A percentile compares a stretch with the other conserved stretches of the same genome.
Evolutionary conservation across 805 yeast species (phyloP).

Genomic region (Kluyveromyces starmeri): DNA sequence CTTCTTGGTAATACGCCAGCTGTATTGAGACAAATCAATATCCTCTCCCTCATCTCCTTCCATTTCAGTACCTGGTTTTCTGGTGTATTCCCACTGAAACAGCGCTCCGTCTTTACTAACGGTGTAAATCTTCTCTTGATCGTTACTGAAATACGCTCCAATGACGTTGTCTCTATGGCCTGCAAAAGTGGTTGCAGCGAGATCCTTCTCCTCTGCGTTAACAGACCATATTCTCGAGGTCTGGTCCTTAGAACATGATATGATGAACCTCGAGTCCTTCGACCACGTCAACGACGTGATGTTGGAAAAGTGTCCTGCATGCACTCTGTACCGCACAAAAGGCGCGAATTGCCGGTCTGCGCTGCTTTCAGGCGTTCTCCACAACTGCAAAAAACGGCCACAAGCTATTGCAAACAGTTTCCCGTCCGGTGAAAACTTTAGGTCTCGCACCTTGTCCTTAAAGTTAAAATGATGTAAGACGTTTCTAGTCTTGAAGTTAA

Average conservation of each 20-base stretch:
- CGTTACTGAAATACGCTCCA: conserved; percentile 76
- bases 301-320: conserved; percentile 88
- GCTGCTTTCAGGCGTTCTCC: conserved; percentile 77
- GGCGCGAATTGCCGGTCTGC: conserved; percentile 95
- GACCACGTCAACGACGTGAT: conserved; percentile 81
- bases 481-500: conserved; percentile 71
- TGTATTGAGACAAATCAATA: conserved; percentile 33
- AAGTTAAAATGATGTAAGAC: conserved; percentile 93
- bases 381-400: conserved; percentile 77
- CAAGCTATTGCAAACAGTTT: conserved; percentile 76
- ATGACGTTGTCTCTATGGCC: conserved; percentile 90
- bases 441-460: conserved; percentile 62
- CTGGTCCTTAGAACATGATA: conserved; percentile 83
- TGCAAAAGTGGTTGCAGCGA: conserved; percentile 75
- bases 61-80: conserved; percentile 42
- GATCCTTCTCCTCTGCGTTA: conserved; percentile 50
- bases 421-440: conserved; percentile 87
- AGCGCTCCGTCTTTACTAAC: conserved; percentile 92
- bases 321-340: conserved; percentile 79
- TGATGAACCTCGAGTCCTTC: conserved; percentile 75
- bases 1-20: conserved; percentile 79
- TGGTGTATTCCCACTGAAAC: conserved; percentile 81
- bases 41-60: conserved; percentile 38
- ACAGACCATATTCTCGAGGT: conserved; percentile 80
- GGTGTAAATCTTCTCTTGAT: conserved; percentile 86